phyloP scores from a whole-genome alignment of 441 rosid genomes.

The Hura crepitans region DNA sequence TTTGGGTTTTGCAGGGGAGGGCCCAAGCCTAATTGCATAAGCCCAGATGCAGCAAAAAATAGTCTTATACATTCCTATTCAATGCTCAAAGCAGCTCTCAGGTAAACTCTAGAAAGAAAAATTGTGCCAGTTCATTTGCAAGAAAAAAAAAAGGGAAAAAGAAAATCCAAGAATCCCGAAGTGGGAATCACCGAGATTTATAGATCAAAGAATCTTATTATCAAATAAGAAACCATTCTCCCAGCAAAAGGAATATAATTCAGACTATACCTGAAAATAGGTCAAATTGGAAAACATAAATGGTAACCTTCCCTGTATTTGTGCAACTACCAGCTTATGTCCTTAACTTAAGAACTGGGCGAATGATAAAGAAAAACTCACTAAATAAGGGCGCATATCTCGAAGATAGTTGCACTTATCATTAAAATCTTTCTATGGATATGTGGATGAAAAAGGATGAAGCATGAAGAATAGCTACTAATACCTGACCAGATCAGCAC shows the following conservation, averaged over 20 bases:
- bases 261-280: slow-evolving; percentile 75
- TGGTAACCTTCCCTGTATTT: neutral
- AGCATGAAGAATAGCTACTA: neutral
- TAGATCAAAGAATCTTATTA: slow-evolving; percentile 71
- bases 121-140: neutral
- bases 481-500: neutral
- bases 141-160: neutral
- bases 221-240: slow-evolving; percentile 68
- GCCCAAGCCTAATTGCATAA: neutral
- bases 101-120: neutral
- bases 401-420: slow-evolving; percentile 62
- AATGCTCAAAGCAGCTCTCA: neutral
- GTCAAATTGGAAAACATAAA: slow-evolving; percentile 18
- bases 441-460: slow-evolving; percentile 39
- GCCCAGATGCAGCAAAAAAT: neutral
- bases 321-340: slow-evolving; percentile 2
- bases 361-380: slow-evolving; percentile 33
- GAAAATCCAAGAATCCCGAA: neutral
- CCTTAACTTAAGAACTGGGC: neutral
- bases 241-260: slow-evolving; percentile 90
- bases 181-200: slow-evolving; percentile 6
- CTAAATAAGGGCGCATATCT: slow-evolving; percentile 86
- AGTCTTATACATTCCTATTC: neutral
- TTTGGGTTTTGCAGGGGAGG: neutral
- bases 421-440: slow-evolving; percentile 77